Percentiles rank a stretch among this genome's conserved stretches.
phyloP scores from a whole-genome alignment of 148 eudicot genomes.

The Vaccinium macrocarpon region DNA sequence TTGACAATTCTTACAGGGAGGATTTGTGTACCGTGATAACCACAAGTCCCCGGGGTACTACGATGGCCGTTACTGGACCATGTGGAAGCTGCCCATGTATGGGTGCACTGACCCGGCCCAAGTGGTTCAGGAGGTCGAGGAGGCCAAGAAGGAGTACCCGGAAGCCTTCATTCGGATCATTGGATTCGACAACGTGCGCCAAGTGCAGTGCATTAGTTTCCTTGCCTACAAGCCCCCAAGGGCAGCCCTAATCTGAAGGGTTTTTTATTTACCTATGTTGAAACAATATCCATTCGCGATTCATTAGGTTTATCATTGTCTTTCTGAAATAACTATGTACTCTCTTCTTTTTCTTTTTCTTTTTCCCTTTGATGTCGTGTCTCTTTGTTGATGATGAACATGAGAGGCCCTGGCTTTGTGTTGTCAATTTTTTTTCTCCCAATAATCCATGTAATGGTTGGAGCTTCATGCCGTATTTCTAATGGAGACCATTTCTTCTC shows the following conservation, averaged over 20 bases:
- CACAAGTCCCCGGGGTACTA: slow-evolving; percentile 71
- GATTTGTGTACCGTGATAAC: slow-evolving; percentile 58
- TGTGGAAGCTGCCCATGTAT: slow-evolving; percentile 92
- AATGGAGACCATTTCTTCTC: neutral
- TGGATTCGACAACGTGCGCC: slow-evolving; percentile 70
- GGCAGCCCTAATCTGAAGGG: neutral
- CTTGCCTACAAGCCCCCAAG: slow-evolving; percentile 48
- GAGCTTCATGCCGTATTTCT: neutral
- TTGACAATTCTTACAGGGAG: slow-evolving; percentile 30
- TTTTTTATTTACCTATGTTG: neutral
- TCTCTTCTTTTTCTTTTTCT: neutral
- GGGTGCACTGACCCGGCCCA: slow-evolving; percentile 63
- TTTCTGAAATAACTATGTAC: neutral
- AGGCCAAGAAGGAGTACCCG: slow-evolving; percentile 52
- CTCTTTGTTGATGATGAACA: slow-evolving; percentile 14
- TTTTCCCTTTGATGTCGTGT: neutral
- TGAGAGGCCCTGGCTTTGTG: neutral
- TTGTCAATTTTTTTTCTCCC: neutral
- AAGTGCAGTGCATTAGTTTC: slow-evolving; percentile 74
- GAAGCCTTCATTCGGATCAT: slow-evolving; percentile 50
- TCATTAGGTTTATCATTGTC: neutral
- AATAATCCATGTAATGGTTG: neutral
- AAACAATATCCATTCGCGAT: neutral
- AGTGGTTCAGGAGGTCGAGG: slow-evolving; percentile 49
- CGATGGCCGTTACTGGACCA: slow-evolving; percentile 83